Conservation (phyloP, 2,329 filamentous ascomycete species). For the Biscogniauxia marginata region DNA sequence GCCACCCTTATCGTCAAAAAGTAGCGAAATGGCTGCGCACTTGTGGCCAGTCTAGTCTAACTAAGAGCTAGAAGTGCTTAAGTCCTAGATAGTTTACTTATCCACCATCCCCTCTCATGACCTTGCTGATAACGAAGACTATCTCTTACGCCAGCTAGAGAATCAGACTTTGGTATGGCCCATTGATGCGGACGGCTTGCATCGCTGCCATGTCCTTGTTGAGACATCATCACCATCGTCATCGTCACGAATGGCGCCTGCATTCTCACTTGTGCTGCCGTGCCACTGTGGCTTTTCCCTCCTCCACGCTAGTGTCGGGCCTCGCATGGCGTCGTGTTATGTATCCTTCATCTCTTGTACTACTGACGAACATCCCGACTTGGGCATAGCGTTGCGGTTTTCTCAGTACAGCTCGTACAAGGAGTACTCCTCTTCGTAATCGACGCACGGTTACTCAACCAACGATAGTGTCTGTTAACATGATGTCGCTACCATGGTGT, state of each 20-base stretch:
- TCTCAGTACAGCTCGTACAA: background rate
- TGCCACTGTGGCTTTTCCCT: conserved; percentile 17
- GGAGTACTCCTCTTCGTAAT: background rate
- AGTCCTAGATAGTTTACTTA: background rate
- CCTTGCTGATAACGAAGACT: background rate
- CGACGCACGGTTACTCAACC: background rate
- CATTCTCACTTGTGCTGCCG: conserved; percentile 19
- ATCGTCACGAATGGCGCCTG: background rate
- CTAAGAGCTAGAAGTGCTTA: background rate
- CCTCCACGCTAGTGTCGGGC: conserved; percentile 4
- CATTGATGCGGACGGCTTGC: background rate
- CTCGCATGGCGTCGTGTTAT: conserved; percentile 5
- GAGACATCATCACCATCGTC: background rate
- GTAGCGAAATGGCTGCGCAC: background rate
- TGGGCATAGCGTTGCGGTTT: conserved; percentile 5
- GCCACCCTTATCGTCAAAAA: background rate
- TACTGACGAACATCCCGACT: conserved; percentile 17
- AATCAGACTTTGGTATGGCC: background rate
- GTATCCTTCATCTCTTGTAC: conserved; percentile 8
- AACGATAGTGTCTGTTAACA: too few species aligned
- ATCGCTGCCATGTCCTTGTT: background rate
- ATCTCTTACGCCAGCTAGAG: background rate
- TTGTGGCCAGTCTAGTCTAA: background rate
- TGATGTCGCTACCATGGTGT: too few species aligned
- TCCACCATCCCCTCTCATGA: background rate